Conservation (phyloP, 768 basidiomycete genomes). For the Clitopilus passeckerianus region DNA sequence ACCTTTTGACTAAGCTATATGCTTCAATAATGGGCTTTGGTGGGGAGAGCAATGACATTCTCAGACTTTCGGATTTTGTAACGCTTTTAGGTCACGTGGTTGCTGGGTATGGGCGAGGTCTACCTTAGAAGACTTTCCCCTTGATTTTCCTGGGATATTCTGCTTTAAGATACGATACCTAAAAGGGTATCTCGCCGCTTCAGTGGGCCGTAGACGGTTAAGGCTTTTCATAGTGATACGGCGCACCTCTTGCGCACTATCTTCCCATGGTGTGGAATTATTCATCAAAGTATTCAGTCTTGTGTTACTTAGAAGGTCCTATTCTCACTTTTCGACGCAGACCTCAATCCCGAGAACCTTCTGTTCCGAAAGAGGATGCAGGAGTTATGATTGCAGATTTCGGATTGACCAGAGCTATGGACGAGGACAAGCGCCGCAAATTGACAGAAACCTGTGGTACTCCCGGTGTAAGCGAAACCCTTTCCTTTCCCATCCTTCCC, state of each 20-base stretch:
- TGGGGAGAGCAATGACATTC: no score
- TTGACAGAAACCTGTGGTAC: constrained; percentile 97
- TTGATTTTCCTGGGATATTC: no score
- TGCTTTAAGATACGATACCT: no score
- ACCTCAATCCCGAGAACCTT: constrained; percentile 97
- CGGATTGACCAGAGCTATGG: constrained; percentile 88
- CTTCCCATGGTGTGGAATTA: constrained; percentile 83
- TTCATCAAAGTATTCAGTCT: constrained; percentile 64
- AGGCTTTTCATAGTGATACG: constrained; percentile 59
- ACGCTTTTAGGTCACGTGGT: no score
- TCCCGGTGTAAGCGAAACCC: constrained; percentile 55
- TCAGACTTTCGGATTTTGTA: no score
- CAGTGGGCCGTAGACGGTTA: no score
- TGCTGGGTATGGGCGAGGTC: no score
- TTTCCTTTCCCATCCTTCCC: constrained; percentile 5
- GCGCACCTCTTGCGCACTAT: constrained; percentile 85
- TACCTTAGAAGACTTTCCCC: no score
- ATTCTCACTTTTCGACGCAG: constrained; percentile 27
- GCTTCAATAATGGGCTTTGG: no score
- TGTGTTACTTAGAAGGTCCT: not conserved
- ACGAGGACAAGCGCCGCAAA: constrained; percentile 80
- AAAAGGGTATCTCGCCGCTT: no score
- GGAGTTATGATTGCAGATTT: constrained; percentile 99
- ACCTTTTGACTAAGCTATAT: no score
- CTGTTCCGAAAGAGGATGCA: constrained; percentile 90